phyloP scores from a whole-genome alignment of 2,329 filamentous ascomycete genomes.

The Penicillium fuscoglaucum region DNA sequence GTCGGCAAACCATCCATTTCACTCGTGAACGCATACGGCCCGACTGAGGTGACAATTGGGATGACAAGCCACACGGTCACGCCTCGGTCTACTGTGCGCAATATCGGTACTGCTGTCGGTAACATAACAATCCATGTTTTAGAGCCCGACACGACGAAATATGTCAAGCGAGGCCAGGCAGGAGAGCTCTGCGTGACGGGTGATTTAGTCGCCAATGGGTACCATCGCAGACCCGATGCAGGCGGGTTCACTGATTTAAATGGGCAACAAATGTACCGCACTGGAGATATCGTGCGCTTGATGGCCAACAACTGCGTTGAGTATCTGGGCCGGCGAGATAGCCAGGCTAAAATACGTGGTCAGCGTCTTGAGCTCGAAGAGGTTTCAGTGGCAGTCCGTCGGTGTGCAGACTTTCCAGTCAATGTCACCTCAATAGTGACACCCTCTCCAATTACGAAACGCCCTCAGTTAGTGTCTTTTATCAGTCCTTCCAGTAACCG shows the following conservation, averaged over 20 bases:
- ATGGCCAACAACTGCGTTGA: constrained; percentile 16
- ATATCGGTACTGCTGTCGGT: constrained; percentile 14
- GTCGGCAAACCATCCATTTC: constrained; percentile 8
- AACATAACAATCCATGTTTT: constrained; percentile 13
- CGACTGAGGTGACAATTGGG: constrained; percentile 18
- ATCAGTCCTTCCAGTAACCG: constrained; percentile 8
- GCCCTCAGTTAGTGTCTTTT: constrained; percentile 15
- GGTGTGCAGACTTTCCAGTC: constrained; percentile 8
- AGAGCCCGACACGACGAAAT: constrained; percentile 3
- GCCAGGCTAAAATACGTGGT: constrained; percentile 12
- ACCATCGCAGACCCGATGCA: constrained; percentile 9
- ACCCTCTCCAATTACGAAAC: constrained; percentile 16
- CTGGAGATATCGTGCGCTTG: constrained; percentile 15
- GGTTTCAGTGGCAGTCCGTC: constrained; percentile 10
- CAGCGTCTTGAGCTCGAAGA: constrained; percentile 14
- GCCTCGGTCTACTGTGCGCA: constrained; percentile 11
- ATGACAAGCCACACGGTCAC: constrained; percentile 11
- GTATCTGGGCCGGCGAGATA: constrained; percentile 11
- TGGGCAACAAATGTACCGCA: constrained; percentile 11
- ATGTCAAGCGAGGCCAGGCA: constrained; percentile 13
- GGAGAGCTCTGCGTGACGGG: constrained; percentile 17
- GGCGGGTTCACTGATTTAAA: constrained; percentile 8
- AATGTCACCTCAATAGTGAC: constrained; percentile 19
- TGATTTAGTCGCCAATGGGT: not conserved
- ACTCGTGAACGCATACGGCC: constrained; percentile 17